phyloP scores from a whole-genome alignment of 192 early-diverging fungal genomes.

The Phlyctochytrium bullatum region DNA sequence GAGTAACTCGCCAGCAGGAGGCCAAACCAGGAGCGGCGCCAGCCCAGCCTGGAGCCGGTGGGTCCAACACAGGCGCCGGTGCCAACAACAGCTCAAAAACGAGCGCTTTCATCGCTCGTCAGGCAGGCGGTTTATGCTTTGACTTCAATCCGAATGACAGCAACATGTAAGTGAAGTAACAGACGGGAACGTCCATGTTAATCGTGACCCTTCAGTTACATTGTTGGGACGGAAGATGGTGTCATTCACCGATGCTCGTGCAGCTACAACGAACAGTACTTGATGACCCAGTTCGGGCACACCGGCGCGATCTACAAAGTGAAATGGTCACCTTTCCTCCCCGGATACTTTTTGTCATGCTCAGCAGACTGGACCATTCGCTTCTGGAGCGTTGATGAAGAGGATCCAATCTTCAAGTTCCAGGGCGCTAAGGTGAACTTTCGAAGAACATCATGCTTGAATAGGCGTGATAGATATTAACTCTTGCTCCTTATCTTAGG shows the following conservation, averaged over 20 bases:
- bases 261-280: constrained; percentile 64
- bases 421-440: constrained; percentile 54
- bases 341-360: constrained; percentile 46
- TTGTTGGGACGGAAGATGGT: constrained; percentile 61
- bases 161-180: constrained; percentile 42
- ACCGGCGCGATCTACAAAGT: constrained; percentile 56
- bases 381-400: constrained; percentile 54
- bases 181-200: background rate
- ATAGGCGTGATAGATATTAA: background rate
- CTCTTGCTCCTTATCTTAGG: constrained; percentile 35
- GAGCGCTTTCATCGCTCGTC: constrained; percentile 53
- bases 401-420: constrained; percentile 52
- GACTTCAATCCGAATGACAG: constrained; percentile 59
- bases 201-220: constrained; percentile 42
- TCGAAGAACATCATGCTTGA: background rate
- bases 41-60: background rate
- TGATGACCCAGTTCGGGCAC: constrained; percentile 52
- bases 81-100: constrained; percentile 25
- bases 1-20: constrained; percentile 49
- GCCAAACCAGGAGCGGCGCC: constrained; percentile 14
- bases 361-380: constrained; percentile 57
- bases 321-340: constrained; percentile 54
- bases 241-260: constrained; percentile 57
- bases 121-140: constrained; percentile 58
- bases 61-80: constrained; percentile 9